Evolutionary conservation across 352 stramenopile species (phyloP).

Genomic region (Phytophthora pistaciae): DNA sequence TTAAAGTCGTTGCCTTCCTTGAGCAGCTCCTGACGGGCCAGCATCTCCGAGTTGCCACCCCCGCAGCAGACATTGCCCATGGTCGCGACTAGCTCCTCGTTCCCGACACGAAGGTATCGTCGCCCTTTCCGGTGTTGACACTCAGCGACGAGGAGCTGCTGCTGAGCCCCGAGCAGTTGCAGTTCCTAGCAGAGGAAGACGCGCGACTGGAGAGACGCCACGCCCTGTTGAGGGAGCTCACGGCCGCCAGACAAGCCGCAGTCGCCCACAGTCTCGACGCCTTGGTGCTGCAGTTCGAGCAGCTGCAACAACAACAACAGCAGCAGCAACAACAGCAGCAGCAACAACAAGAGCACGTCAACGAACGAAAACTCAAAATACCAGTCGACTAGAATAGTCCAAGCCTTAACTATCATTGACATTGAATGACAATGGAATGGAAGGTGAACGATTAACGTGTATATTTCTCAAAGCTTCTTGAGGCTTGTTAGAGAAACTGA

Average conservation of each 20-base stretch:
- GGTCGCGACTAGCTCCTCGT: not conserved
- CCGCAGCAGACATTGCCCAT: constrained; percentile 84
- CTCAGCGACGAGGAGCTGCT: constrained; percentile 16
- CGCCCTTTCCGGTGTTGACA: constrained; percentile 11
- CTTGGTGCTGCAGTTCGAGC: constrained; percentile 34
- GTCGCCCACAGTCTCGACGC: constrained; percentile 14
- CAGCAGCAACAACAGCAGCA: too few relatives aligned
- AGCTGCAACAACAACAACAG: constrained; percentile 5
- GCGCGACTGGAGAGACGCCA: constrained; percentile 27
- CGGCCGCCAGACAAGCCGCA: constrained; percentile 2
- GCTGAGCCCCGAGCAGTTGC: constrained; percentile 21
- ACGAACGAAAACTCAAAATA: constrained; percentile 19
- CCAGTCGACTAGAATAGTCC: constrained; percentile 28
- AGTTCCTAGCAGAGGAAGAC: constrained; percentile 30
- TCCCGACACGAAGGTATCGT: not conserved
- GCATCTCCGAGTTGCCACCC: constrained; percentile 60
- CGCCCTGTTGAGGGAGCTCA: constrained; percentile 21
- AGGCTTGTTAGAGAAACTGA: constrained; percentile 8
- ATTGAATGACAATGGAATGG: not conserved
- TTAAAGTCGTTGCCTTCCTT: constrained; percentile 78
- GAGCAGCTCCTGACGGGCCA: constrained; percentile 66
- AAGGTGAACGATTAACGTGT: constrained; percentile 11
- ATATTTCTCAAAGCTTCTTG: constrained; percentile 17
- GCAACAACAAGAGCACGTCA: too few relatives aligned
- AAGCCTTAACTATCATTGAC: not conserved